These are phyloP conservation scores for Zasmidium angulare DNA, from an alignment of 2,329 filamentous ascomycete genomes.

Conservation along the genomic window DNA sequence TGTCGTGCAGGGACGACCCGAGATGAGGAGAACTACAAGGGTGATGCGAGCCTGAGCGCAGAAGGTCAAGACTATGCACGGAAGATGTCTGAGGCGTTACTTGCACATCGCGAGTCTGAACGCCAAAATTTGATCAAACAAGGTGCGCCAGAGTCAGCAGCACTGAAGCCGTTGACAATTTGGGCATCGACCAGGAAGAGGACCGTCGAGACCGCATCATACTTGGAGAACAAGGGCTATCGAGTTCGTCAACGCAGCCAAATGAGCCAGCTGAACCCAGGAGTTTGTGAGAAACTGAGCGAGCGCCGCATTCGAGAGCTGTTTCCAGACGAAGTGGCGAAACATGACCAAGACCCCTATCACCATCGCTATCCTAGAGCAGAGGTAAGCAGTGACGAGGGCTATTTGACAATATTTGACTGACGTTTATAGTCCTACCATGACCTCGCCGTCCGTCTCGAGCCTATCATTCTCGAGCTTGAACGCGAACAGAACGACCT, in stretches of 20 bases:
- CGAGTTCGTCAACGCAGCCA: slow-evolving; percentile 89
- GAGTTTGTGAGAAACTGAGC: slow-evolving; percentile 90
- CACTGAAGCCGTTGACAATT: slow-evolving; percentile 77
- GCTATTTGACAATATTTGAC: not conserved
- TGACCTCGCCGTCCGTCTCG: slow-evolving; percentile 93
- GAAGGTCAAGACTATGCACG: slow-evolving; percentile 77
- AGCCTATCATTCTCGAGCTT: slow-evolving; percentile 95
- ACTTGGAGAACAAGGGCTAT: slow-evolving; percentile 75
- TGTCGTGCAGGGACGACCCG: slow-evolving; percentile 79
- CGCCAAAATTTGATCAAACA: slow-evolving; percentile 66
- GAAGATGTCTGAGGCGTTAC: slow-evolving; percentile 80
- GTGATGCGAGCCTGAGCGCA: slow-evolving; percentile 79
- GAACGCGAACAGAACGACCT: slow-evolving; percentile 96
- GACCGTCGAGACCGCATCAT: slow-evolving; percentile 85
- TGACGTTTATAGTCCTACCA: slow-evolving; percentile 76
- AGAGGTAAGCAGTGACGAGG: slow-evolving; percentile 59
- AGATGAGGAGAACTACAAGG: slow-evolving; percentile 90
- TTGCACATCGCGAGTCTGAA: slow-evolving; percentile 82
- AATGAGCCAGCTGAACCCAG: slow-evolving; percentile 96
- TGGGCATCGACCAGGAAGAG: slow-evolving; percentile 93
- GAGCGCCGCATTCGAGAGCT: slow-evolving; percentile 76
- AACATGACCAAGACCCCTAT: slow-evolving; percentile 93
- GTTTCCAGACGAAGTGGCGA: slow-evolving; percentile 87
- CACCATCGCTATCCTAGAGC: slow-evolving; percentile 94
- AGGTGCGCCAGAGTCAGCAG: slow-evolving; percentile 62